A percentile compares a stretch with the other conserved stretches of the same genome.
phyloP scores from a whole-genome alignment of 2,329 filamentous ascomycete genomes.

The Sporothrix protearum region DNA sequence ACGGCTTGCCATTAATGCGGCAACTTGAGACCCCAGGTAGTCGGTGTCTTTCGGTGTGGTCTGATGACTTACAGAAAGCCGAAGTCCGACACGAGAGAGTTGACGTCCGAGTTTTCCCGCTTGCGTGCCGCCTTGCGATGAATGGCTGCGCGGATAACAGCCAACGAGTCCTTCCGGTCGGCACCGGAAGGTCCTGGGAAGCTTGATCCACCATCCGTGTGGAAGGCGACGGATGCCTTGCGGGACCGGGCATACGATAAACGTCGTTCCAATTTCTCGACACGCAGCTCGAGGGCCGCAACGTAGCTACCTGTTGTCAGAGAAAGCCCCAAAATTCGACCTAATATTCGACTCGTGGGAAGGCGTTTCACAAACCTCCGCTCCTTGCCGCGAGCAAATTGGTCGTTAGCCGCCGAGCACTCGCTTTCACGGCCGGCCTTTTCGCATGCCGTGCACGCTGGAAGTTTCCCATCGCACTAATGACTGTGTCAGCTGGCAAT shows the following conservation, averaged over 20 bases:
- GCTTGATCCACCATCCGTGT: constrained; percentile 58
- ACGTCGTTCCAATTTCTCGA: constrained; percentile 81
- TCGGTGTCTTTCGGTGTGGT: neutral
- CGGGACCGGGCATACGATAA: constrained; percentile 67
- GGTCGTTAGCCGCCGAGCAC: constrained; percentile 91
- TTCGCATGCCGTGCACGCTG: constrained; percentile 92
- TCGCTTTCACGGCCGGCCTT: constrained; percentile 81
- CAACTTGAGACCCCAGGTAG: neutral
- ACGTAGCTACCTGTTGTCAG: constrained; percentile 63
- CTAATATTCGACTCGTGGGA: neutral
- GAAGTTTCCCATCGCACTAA: constrained; percentile 90
- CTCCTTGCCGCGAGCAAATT: constrained; percentile 93
- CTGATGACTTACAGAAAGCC: constrained; percentile 74
- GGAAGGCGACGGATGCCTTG: constrained; percentile 65
- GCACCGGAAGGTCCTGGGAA: constrained; percentile 28
- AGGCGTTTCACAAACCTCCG: constrained; percentile 58
- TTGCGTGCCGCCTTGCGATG: constrained; percentile 61
- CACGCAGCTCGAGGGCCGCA: constrained; percentile 84
- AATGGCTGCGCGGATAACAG: constrained; percentile 59
- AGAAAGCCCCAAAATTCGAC: neutral
- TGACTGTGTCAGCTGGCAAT: neutral
- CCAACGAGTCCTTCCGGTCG: constrained; percentile 62
- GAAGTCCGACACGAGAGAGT: constrained; percentile 90
- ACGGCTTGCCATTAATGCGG: no score
- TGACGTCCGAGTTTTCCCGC: constrained; percentile 79